Evolutionary conservation across 2,329 filamentous ascomycete species (phyloP).

Genomic region (Fusarium verrucosum): DNA sequence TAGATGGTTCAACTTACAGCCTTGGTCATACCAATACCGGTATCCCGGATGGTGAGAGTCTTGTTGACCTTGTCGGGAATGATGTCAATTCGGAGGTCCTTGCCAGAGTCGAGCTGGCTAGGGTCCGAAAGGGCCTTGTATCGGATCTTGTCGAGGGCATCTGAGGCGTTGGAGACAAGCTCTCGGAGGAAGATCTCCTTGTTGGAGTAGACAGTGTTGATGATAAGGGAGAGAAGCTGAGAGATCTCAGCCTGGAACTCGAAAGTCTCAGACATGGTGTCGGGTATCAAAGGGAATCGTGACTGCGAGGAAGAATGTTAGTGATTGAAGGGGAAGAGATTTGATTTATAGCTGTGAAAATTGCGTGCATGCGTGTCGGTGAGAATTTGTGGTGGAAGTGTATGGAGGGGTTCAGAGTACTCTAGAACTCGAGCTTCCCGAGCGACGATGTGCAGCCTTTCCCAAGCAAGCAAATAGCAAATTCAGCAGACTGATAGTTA

Average conservation of each 20-base stretch:
- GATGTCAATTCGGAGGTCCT: conserved; percentile 99
- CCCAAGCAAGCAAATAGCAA: not conserved
- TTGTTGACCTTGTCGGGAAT: conserved; percentile 97
- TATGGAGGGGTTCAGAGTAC: conserved; percentile 35
- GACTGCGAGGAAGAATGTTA: conserved; percentile 37
- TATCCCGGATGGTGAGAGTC: conserved; percentile 96
- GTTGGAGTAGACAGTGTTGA: conserved; percentile 99
- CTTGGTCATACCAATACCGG: conserved; percentile 99
- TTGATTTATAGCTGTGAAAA: conserved; percentile 4
- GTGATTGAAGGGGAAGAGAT: conserved; percentile 12
- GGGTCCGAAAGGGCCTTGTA: conserved; percentile 98
- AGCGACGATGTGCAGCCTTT: not conserved
- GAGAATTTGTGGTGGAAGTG: conserved; percentile 10
- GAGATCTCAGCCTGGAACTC: conserved; percentile 99
- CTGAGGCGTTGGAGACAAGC: conserved; percentile 96
- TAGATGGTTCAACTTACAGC: conserved; percentile 72
- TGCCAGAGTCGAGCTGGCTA: conserved; percentile 94
- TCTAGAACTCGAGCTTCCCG: conserved; percentile 19
- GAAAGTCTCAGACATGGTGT: conserved; percentile 94
- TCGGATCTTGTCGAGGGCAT: conserved; percentile 99
- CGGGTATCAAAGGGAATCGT: conserved; percentile 54
- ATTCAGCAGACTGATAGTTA: not conserved
- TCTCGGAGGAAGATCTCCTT: conserved; percentile 99
- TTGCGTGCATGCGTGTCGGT: conserved; percentile 4
- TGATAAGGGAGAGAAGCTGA: conserved; percentile 99